Conservation (phyloP, 441 rosid genomes). For the Melastoma candidum region DNA sequence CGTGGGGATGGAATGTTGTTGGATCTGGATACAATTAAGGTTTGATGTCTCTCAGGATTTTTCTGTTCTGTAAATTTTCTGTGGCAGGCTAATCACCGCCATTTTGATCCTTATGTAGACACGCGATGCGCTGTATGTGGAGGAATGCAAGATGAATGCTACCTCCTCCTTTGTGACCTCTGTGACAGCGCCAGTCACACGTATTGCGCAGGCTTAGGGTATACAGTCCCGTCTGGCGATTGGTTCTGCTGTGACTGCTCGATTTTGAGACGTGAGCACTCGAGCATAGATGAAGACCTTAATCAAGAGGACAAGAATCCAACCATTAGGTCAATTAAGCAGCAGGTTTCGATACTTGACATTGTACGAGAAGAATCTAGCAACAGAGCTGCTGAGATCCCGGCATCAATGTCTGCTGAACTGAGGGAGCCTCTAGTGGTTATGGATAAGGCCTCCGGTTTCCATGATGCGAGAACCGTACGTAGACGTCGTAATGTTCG, state of each 20-base stretch:
- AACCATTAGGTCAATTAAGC: not conserved
- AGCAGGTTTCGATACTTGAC: slow-evolving; percentile 20
- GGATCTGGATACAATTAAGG: not conserved
- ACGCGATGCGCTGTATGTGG: slow-evolving; percentile 31
- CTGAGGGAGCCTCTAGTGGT: slow-evolving; percentile 9
- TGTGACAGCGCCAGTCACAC: slow-evolving; percentile 49
- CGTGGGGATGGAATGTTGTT: no score
- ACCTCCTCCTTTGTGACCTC: slow-evolving; percentile 49
- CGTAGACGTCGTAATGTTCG: slow-evolving; percentile 29
- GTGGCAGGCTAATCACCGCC: slow-evolving; percentile 19
- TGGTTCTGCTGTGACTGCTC: slow-evolving; percentile 55
- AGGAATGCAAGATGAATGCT: slow-evolving; percentile 24
- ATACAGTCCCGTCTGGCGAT: slow-evolving; percentile 47
- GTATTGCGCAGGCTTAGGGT: slow-evolving; percentile 43
- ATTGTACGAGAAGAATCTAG: slow-evolving; percentile 14
- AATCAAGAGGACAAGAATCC: slow-evolving; percentile 11
- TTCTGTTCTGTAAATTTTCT: slow-evolving; percentile 25
- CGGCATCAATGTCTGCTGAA: not conserved
- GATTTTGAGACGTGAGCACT: slow-evolving; percentile 31
- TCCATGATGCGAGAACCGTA: slow-evolving; percentile 30
- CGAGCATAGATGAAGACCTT: slow-evolving; percentile 18
- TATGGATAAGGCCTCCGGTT: slow-evolving; percentile 13
- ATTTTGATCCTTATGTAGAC: slow-evolving; percentile 29
- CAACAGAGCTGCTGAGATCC: not conserved
- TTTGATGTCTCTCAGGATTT: not conserved